phyloP scores from a whole-genome alignment of 306 rosid species.

The Astragalus glycyphyllos region DNA sequence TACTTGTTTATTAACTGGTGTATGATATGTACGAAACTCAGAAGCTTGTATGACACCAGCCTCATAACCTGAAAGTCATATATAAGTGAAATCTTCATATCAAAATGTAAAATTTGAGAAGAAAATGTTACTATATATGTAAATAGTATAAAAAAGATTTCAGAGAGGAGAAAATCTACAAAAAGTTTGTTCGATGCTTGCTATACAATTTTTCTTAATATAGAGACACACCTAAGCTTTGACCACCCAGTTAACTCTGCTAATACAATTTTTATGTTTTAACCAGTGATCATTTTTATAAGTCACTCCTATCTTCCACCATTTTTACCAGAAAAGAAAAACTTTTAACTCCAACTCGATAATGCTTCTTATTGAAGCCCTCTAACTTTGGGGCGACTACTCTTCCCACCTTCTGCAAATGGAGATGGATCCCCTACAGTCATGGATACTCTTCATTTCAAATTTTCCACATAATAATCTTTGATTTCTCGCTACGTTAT shows the following conservation, averaged over 20 bases:
- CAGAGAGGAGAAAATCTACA: conserved; percentile 15
- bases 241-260: conserved; percentile 15
- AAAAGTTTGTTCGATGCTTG: neutral
- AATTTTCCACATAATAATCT: neutral
- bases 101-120: conserved; percentile 32
- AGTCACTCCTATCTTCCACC: conserved; percentile 9
- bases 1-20: conserved; percentile 91
- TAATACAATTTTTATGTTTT: conserved; percentile 1
- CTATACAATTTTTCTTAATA: neutral
- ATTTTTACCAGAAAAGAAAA: conserved; percentile 29
- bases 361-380: conserved; percentile 8
- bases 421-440: neutral
- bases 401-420: conserved; percentile 22
- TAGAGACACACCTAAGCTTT: conserved; percentile 1
- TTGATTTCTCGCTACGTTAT: neutral
- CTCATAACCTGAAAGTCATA: conserved; percentile 70
- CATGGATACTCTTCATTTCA: conserved; percentile 1
- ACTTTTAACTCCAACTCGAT: neutral
- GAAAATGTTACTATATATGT: neutral
- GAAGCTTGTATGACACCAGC: conserved; percentile 84
- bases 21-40: conserved; percentile 96
- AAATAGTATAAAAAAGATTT: conserved; percentile 18
- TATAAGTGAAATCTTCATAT: conserved; percentile 34
- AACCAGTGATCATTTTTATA: conserved; percentile 10
- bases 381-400: conserved; percentile 5